Percentiles rank a stretch among this genome's conserved stretches.
Evolutionary conservation across 345 rosid genomes (phyloP).

Genomic region (Cardamine occulta): DNA sequence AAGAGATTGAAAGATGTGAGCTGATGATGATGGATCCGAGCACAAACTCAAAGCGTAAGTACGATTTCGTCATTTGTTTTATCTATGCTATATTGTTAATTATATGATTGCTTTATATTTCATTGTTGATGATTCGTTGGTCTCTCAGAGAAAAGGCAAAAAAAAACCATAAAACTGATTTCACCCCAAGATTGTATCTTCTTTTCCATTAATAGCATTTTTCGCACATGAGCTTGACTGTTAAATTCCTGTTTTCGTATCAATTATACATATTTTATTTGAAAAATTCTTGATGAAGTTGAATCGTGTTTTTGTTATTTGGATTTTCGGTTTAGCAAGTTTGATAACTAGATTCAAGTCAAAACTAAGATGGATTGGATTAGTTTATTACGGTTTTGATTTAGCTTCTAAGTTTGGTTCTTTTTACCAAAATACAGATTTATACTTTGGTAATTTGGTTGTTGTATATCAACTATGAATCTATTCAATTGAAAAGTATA

Average conservation of each 20-base stretch:
- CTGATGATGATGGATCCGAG: conserved; percentile 47
- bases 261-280: background rate
- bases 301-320: background rate
- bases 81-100: conserved; percentile 39
- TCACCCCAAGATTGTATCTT: conserved; percentile 29
- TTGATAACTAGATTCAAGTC: background rate
- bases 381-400: background rate
- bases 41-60: conserved; percentile 42
- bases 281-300: background rate
- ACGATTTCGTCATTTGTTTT: conserved; percentile 18
- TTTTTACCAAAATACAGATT: background rate
- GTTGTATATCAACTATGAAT: background rate
- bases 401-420: background rate
- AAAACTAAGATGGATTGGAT: background rate
- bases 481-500: background rate
- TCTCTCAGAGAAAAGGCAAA: conserved; percentile 15
- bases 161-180: conserved; percentile 18
- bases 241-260: background rate
- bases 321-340: too few relatives aligned
- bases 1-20: conserved; percentile 88
- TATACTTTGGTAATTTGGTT: background rate
- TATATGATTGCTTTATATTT: conserved; percentile 47
- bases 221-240: conserved; percentile 7
- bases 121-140: conserved; percentile 45
- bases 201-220: conserved; percentile 12